Conservation (phyloP, 225 moss, liverwort and hornwort genomes). For the Pseudoscleropodium purum region DNA sequence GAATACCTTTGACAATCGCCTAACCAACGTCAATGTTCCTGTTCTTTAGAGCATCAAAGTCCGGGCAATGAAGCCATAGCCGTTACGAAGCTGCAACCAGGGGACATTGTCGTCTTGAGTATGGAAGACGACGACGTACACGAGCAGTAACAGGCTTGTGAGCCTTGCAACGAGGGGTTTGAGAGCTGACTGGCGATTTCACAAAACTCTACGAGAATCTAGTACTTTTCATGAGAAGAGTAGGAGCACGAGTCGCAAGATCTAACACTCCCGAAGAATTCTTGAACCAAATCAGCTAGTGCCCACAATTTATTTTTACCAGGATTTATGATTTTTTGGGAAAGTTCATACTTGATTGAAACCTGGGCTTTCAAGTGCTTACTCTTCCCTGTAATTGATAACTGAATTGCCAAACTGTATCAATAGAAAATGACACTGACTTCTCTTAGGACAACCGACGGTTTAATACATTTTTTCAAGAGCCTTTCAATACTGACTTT, state of each 20-base stretch:
- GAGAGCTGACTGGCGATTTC: not conserved
- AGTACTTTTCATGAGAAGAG: not conserved
- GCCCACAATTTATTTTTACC: not conserved
- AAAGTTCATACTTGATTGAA: not conserved
- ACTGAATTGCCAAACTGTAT: not conserved
- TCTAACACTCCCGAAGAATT: not conserved
- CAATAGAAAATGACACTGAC: not conserved
- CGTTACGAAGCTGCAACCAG: slow-evolving; percentile 24
- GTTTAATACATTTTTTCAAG: not conserved
- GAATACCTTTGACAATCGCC: not conserved
- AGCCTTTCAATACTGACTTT: not conserved
- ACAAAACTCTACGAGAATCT: not conserved
- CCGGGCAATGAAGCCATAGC: slow-evolving; percentile 14
- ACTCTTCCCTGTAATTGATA: not conserved
- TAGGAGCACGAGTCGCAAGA: not conserved
- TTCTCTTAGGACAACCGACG: not conserved
- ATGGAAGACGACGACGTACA: slow-evolving; percentile 10
- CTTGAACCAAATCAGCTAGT: not conserved
- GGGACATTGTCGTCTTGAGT: slow-evolving; percentile 17
- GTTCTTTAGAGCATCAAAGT: slow-evolving; percentile 10
- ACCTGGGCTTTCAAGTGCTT: not conserved
- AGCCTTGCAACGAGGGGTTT: not conserved
- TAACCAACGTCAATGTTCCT: not conserved
- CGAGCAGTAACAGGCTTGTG: not conserved
- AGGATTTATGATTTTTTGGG: not conserved